These are phyloP conservation scores for Jamesozyma lodderae DNA, from an alignment of 805 yeast genomes.

Conservation along the genomic window DNA sequence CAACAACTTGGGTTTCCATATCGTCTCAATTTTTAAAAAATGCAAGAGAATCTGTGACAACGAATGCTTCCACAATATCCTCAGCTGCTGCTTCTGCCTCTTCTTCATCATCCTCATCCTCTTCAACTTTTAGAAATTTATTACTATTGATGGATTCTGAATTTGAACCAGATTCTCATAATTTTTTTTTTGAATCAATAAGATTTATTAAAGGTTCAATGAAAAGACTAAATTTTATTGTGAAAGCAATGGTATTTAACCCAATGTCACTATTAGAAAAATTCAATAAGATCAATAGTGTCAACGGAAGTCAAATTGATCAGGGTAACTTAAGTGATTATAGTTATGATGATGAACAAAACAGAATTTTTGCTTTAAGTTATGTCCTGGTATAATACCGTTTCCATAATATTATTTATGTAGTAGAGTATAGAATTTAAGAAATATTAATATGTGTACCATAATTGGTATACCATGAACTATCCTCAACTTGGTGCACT, in stretches of 20 bases:
- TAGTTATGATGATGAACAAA: slow-evolving; percentile 6
- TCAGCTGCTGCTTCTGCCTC: neutral
- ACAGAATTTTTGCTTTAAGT: slow-evolving; percentile 14
- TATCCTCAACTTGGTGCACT: no score
- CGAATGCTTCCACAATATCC: no score
- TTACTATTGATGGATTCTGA: slow-evolving; percentile 1
- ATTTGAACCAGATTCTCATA: slow-evolving; percentile 3
- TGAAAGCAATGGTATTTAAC: neutral
- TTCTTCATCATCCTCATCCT: neutral
- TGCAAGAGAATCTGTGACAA: neutral
- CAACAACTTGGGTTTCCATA: slow-evolving; percentile 1
- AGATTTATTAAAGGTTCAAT: neutral
- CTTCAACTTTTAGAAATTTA: neutral
- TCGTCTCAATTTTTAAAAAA: slow-evolving; percentile 2
- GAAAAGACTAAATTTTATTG: neutral
- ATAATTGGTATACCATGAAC: no score
- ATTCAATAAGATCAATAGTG: neutral
- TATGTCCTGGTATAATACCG: slow-evolving; percentile 7
- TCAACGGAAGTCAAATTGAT: neutral
- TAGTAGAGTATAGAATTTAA: no score
- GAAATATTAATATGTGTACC: no score
- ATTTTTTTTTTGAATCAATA: neutral
- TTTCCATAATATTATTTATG: no score
- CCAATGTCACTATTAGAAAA: neutral
- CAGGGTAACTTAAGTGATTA: neutral